Evolutionary conservation across 176 grass and related monocot genomes (phyloP), one percentile per base, ranked within the genome.

Genomic region (Avena eriantha): DNA sequence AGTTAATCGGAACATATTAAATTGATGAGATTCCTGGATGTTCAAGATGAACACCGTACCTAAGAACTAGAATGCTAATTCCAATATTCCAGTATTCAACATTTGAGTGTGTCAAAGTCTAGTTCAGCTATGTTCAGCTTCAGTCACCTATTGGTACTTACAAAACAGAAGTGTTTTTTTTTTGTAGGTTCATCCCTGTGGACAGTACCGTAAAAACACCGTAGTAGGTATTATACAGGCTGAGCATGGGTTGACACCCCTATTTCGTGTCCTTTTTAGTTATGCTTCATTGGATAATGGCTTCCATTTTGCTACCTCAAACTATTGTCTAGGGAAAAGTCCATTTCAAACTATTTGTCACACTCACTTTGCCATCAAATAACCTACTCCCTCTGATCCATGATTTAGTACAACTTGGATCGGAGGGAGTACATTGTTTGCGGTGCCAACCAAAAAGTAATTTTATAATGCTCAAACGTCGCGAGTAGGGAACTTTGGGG

Each of bases 121-220:
- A 13, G 4, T 65, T 84, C 19, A 65, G 43, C 46, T 80, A 87
- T 87, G 45, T 66, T 68, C 56, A 55, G 36, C 72, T 91, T 21
- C 46, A 57, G 0, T 75, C 14, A 24, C 50, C 69, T 49, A 53
- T 29, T 64, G 55, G 47, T 76, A 21, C 14, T 43, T 59, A 80
- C 47, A 47, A 65, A 78, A 80, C 13, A 3, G 10, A 49, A 26
- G 0, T 83, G 15, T 17, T 58, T 69, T 41, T 69, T 69, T 66
- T 89, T 50, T 80, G 67, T 83, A 98, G 96, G 96, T 98, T 68
- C 96, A 98, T 95, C 90, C 96, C 50, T 98, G 93, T 88, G 96
- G 96, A 53, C 93, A 98, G 60, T 98, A 98, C 71, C 93, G 93
- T 23, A 98, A 98, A 65, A 98, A 98, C 69, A 98, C 96, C 10